Base-by-base conservation (phyloP, 2,329 filamentous ascomycete species). In the Cylindrodendrum hubeiense region DNA sequence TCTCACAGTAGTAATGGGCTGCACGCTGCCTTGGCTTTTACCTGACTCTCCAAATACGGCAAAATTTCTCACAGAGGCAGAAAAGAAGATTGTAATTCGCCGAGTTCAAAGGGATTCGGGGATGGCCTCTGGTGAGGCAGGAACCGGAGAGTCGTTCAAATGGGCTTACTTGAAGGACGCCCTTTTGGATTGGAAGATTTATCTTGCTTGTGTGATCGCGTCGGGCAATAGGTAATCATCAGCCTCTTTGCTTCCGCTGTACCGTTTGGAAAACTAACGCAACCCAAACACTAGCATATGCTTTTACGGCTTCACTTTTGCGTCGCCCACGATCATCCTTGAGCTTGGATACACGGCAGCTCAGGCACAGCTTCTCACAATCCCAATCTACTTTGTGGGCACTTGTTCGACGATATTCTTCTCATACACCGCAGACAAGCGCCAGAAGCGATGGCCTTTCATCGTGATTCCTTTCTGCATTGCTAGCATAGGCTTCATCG, bases 111-210 rank as follows among this genome's bases (percentile, higher is more conserved):
- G 46, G 3, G 57, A 60, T 44, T 15, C 47, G 4, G 49, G 57
- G n/a, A 22, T 39, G 4, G 22, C 55, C 2, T 17, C 47, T 6
- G 47, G 34, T 3, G 44, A n/a, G 10, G 47, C 43, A 15, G 52
- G 44, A 7, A 51, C 8, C 7, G 34, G 26, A 5, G 60, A 39
- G 5, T 24, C 19, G 8, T 51, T 63, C 24, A 19, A 50, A 10
- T 52, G 44, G 51, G 9, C 8, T 1, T 57, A 57, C 5, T 22
- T 62, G 5, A 62, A 51, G n/a, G 60, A 62, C 4, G 52, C 52
- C 3, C 22, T 62, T n/a, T 12, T 43, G 6, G 60, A 62, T n/a
- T 62, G 60, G 60, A 62, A 57, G 44, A 62, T 62, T 17, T 62
- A 62, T 6, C 52, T 62, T n/a, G 52, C 30, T 6, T 17, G 21